Conservation (phyloP, 805 yeast species). For the Cyberlindnera mycetangii region DNA sequence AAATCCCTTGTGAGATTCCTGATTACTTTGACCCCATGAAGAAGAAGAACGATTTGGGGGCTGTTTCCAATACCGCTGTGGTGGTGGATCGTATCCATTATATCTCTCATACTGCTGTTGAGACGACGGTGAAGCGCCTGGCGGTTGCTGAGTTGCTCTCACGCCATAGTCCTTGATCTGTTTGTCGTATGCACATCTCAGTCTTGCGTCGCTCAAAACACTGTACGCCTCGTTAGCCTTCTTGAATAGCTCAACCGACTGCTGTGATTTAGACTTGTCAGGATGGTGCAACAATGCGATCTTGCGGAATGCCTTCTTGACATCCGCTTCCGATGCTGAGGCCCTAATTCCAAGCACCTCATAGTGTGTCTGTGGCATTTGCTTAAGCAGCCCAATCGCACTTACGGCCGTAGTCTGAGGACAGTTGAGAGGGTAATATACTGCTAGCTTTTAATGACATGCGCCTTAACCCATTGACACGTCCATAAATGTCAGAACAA, state of each 20-base stretch:
- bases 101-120: too few relatives aligned
- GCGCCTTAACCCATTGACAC: background rate
- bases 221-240: constrained; percentile 32
- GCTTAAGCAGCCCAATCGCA: too few relatives aligned
- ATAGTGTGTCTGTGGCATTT: constrained; percentile 24
- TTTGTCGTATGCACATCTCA: constrained; percentile 30
- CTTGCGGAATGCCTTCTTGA: constrained; percentile 38
- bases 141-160: too few relatives aligned
- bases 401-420: too few relatives aligned
- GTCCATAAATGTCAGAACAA: background rate
- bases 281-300: constrained; percentile 45
- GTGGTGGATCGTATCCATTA: too few relatives aligned
- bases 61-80: too few relatives aligned
- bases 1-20: too few relatives aligned
- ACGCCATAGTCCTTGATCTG: too few relatives aligned
- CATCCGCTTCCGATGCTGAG: constrained; percentile 25
- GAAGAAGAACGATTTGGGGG: background rate
- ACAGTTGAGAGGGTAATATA: too few relatives aligned
- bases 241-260: constrained; percentile 31
- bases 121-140: too few relatives aligned
- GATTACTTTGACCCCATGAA: too few relatives aligned
- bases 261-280: constrained; percentile 33
- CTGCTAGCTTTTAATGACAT: too few relatives aligned
- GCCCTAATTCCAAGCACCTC: constrained; percentile 28
- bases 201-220: constrained; percentile 26